Evolutionary conservation across 768 basidiomycete genomes (phyloP), one percentile per base, ranked within the genome.

Genomic region (Kwoniella pini): DNA sequence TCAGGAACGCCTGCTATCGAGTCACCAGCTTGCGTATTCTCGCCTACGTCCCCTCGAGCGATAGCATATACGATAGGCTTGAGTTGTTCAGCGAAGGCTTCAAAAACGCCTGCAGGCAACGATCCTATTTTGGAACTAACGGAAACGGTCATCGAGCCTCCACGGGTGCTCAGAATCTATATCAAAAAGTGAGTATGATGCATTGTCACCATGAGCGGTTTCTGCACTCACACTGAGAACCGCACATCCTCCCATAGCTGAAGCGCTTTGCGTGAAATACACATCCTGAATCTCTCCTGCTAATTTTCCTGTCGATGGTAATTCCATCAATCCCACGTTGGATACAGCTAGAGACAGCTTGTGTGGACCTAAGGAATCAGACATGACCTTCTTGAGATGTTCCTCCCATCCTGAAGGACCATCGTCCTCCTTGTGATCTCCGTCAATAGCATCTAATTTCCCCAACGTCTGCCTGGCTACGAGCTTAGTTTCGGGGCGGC

Each of bases 221-320:
- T n/a, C n/a, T n/a, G n/a, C n/a, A 59, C 57, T 59, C 39, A 59
- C 57, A 19, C 49, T 59, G 17, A 59, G n/a, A 7, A 59, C 57
- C 9, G 49, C 49, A 36, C 38, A 40, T 11, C 48, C 57, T 2
- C 57, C 57, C 57, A 59, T 59, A 13, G 57, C 57, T 17, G 57
- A 50, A 15, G 57, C 48, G 22, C 19, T 28, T 45, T 59, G 57
- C 9, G 36, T 30, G 40, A 59, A 59, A 24, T 52, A 59, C 7
- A 59, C 57, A 7, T 59, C 57, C 24, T 38, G 11, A 10, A 59
- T 21, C 31, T 26, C 13, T 28, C 57, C 57, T 33, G 57, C 48
- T 19, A 59, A 13, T 31, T 21, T 40, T 0, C 57, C 57, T 3
- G 26, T 17, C 11, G 48, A 51, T 4, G 57, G 57, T 21, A 59